Base-by-base conservation (phyloP, 441 rosid genomes). In the Aquilaria agallochum region DNA sequence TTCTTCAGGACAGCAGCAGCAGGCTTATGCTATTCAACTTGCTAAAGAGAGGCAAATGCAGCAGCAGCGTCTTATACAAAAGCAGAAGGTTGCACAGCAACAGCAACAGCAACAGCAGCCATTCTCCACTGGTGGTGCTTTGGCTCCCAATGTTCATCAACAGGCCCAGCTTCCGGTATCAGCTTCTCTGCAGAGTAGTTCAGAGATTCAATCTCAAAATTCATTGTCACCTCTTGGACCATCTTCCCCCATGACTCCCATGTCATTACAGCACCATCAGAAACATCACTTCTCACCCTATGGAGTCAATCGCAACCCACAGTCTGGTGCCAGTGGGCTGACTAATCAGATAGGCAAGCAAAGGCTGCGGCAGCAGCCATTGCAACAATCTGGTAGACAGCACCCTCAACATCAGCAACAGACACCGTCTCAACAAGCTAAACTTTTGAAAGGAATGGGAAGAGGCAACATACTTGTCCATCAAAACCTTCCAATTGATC, bases 281-380 rank as follows among this genome's bases (percentile, higher is more conserved):
- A 87, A 90, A 74, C 80, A 80, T 72, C 87, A 80, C 64, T 62
- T 87, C 76, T 78, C 89, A 3, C 81, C 82, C 74, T 88, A 86
- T 50, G 86, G 86, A 55, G 65, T 81, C 30, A 65, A 72, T 71
- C 78, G 87, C 72, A 93, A 72, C 73, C 68, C 91, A 47, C 96
- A 81, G 68, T 68, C 80, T 68, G 80, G 71, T 67, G 76, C 76
- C 59, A 66, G 80, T 68, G 89, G 89, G 60, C 62, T 81, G 70
- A 82, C 76, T 72, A 93, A 82, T 81, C 98, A 84, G 78, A 78
- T 77, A 53, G 95, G 86, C 56, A 96, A 91, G 84, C 98, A 87
- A 72, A 84, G 96, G 46, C 95, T 78, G 68, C 74, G 86, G 36
- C 89, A 79, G 64, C 60, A 74, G 34, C 89, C 73, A 58, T 89